Evolutionary conservation across 1,139 yeast species (phyloP).

Genomic region (Candida buenavistaensis): DNA sequence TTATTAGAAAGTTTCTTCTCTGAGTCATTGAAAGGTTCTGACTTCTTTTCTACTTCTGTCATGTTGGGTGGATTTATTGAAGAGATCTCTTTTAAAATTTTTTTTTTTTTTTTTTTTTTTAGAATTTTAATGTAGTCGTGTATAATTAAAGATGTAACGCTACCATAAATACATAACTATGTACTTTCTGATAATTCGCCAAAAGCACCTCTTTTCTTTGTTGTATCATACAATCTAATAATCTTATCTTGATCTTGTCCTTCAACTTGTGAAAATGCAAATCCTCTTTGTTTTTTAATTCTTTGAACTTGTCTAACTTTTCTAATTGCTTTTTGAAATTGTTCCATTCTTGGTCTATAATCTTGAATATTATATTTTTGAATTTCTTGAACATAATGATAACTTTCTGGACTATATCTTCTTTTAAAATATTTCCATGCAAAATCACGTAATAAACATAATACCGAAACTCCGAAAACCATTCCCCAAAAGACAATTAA

Average conservation of each 20-base stretch:
- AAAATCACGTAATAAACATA: constrained; percentile 84
- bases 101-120: neutral
- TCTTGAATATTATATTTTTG: constrained; percentile 95
- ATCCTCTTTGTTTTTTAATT: constrained; percentile 97
- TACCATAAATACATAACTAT: constrained; percentile 1
- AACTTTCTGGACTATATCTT: constrained; percentile 85
- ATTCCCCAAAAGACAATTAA: constrained; percentile 84
- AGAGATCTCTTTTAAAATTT: constrained; percentile 1
- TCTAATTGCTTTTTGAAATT: constrained; percentile 94
- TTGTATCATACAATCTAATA: constrained; percentile 92
- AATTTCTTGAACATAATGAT: constrained; percentile 94
- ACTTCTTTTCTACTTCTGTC: constrained; percentile 8
- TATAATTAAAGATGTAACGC: no score
- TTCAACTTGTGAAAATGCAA: constrained; percentile 96
- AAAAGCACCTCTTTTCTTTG: constrained; percentile 58
- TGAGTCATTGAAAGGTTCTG: constrained; percentile 8
- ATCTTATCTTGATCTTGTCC: constrained; percentile 90
- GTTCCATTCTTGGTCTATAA: constrained; percentile 92
- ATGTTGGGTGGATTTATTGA: constrained; percentile 1
- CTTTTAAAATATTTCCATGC: constrained; percentile 94
- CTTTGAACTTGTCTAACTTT: constrained; percentile 98
- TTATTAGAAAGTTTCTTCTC: constrained; percentile 58
- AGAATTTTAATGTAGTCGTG: neutral
- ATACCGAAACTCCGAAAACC: constrained; percentile 67
- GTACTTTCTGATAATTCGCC: constrained; percentile 42